These are phyloP conservation scores for Candida silvicultrix DNA, from an alignment of 805 yeast genomes.

Conservation along the genomic window DNA sequence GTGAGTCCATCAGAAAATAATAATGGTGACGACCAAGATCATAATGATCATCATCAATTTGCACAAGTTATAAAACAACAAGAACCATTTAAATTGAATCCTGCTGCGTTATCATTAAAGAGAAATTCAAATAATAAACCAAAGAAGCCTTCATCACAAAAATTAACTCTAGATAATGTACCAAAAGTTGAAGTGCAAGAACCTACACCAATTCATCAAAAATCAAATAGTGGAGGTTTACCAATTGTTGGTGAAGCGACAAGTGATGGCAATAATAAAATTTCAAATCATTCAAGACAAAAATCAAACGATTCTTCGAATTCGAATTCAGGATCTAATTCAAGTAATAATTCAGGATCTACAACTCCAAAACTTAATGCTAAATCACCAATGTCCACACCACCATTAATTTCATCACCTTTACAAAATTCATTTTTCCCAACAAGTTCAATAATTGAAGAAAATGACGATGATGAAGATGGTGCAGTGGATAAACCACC, in stretches of 20 bases:
- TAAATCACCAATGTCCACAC: not conserved
- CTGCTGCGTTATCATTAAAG: not conserved
- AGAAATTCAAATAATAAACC: not conserved
- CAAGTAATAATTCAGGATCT: not conserved
- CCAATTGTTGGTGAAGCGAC: too few relatives aligned
- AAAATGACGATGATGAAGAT: too few relatives aligned
- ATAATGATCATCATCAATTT: not conserved
- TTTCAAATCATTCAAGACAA: not conserved
- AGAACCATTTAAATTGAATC: not conserved
- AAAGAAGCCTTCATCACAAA: not conserved
- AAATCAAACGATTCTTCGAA: not conserved
- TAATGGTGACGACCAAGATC: not conserved
- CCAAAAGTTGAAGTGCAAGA: conserved; percentile 3
- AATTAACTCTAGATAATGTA: not conserved
- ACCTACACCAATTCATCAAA: conserved; percentile 10
- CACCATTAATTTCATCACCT: conserved; percentile 3
- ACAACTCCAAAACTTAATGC: not conserved
- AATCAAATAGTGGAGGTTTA: not conserved
- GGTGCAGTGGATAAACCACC: too few relatives aligned
- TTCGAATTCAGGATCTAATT: not conserved
- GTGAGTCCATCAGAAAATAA: not conserved
- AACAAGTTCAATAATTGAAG: not conserved
- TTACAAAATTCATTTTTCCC: not conserved
- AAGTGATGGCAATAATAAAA: not conserved
- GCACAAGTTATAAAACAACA: not conserved